Percentiles rank a stretch among this genome's conserved stretches.
Evolutionary conservation across 1,139 yeast species (phyloP).

Genomic region (Hyphopichia pseudoburtonii): DNA sequence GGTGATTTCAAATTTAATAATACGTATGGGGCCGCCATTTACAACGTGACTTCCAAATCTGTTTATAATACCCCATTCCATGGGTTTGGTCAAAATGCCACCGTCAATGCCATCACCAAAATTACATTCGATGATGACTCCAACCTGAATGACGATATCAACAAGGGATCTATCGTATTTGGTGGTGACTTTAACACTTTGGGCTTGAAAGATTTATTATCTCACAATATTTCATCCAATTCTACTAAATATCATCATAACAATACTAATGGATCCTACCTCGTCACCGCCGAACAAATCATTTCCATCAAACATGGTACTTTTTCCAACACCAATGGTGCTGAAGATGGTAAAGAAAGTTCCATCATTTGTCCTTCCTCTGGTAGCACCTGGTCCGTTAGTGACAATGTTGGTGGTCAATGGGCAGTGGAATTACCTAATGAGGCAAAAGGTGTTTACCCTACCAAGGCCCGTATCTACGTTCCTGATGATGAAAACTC

Average conservation of each 20-base stretch:
- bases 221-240: constrained; percentile 27
- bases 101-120: constrained; percentile 64
- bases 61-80: constrained; percentile 62
- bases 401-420: constrained; percentile 56
- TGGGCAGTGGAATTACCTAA: constrained; percentile 66
- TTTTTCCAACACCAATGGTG: constrained; percentile 54
- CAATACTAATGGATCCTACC: constrained; percentile 32
- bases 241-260: constrained; percentile 23
- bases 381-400: constrained; percentile 57
- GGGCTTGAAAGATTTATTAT: constrained; percentile 51
- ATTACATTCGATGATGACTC: constrained; percentile 34
- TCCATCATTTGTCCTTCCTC: constrained; percentile 58
- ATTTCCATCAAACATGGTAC: constrained; percentile 65
- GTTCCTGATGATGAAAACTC: constrained; percentile 57
- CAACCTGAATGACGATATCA: constrained; percentile 9
- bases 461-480: constrained; percentile 74
- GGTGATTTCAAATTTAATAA: constrained; percentile 65
- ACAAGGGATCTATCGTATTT: constrained; percentile 57
- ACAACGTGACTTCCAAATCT: constrained; percentile 48
- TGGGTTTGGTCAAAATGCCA: constrained; percentile 69
- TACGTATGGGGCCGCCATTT: constrained; percentile 65
- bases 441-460: constrained; percentile 52
- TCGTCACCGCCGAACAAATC: constrained; percentile 61
- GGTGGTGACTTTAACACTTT: constrained; percentile 75
- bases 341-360: constrained; percentile 35